Base-by-base conservation (phyloP, 2,329 filamentous ascomycete species). In the Sclerotinia glacialis region DNA sequence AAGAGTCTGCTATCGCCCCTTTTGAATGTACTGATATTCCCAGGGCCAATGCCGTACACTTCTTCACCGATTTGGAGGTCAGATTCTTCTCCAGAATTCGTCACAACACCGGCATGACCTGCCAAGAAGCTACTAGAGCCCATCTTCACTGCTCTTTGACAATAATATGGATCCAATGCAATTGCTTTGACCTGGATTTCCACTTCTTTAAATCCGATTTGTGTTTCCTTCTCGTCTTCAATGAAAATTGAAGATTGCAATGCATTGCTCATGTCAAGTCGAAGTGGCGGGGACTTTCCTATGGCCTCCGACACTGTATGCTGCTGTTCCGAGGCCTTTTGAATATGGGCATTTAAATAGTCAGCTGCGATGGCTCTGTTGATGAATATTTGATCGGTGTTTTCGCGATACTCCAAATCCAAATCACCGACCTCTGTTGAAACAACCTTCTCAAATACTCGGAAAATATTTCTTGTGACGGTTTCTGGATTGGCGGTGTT, bases 341-440 rank as follows among this genome's bases (percentile, higher is more conserved):
- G 53, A 5, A 47, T 46, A 8, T 67, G 52, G 3, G 8, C 26
- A 28, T 66, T 53, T 14, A 42, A 31, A 50, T 16, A 40, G 40
- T 21, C 26, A 40, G 56, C 61, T 37, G 58, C 54, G 4, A 50
- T 52, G 31, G 49, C 31, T 50, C 23, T 31, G 26, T 49, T 49
- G 18, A 53, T 63, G 12, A 34, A 2, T 50, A 63, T 34, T 23
- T 31, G 46, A 42, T 31, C 9, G 26, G 5, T 31, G 4, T 74
- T 44, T 26, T 28, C 42, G 8, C 23, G 3, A 53, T 31, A 49
- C 31, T 60, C 64, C 28, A 18, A 16, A 26, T 50, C 23, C 47
- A 28, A 50, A 16, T 28, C 23, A 50, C 47, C 7, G 12, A 50
- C 23, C 59, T 76, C 73, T n/a, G 37, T 34, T 40, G 53, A 40